Conservation (phyloP, 2,329 filamentous ascomycete species). For the Ceratocystis ficicola region DNA sequence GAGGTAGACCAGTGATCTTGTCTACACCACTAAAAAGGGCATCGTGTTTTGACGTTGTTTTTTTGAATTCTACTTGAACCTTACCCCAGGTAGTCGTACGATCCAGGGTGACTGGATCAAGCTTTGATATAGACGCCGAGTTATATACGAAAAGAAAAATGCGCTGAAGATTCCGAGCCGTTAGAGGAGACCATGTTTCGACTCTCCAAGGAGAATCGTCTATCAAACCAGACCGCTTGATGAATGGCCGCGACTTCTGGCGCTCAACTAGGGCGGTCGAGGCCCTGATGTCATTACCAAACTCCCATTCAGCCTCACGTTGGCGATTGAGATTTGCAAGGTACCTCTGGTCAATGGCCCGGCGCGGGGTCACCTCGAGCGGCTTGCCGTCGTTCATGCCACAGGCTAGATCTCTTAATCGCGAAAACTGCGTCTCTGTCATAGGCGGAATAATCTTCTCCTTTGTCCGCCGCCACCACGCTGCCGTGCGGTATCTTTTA, state of each 20-base stretch:
- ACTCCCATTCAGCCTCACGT: constrained; percentile 11
- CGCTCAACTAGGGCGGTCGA: constrained; percentile 12
- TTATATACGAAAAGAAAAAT: constrained; percentile 20
- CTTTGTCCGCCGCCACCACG: constrained; percentile 37
- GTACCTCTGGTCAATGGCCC: constrained; percentile 4
- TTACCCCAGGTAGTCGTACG: constrained; percentile 17
- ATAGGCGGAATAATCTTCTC: constrained; percentile 38
- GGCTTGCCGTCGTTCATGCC: constrained; percentile 19
- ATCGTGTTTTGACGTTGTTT: not conserved
- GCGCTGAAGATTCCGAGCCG: constrained; percentile 20
- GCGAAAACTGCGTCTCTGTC: constrained; percentile 14
- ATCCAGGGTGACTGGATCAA: constrained; percentile 8
- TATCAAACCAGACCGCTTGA: constrained; percentile 15
- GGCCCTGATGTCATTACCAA: constrained; percentile 14
- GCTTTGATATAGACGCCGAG: constrained; percentile 18
- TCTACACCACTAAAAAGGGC: constrained; percentile 14
- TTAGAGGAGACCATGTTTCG: constrained; percentile 14
- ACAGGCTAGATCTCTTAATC: constrained; percentile 15
- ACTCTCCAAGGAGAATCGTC: constrained; percentile 17
- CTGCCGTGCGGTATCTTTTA: constrained; percentile 13
- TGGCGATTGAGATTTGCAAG: constrained; percentile 6
- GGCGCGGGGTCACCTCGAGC: constrained; percentile 13
- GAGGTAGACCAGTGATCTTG: constrained; percentile 14
- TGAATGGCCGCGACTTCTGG: constrained; percentile 19
- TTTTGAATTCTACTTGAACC: constrained; percentile 10